A percentile compares a stretch with the other conserved stretches of the same genome.
These are phyloP conservation scores for Cutaneotrichosporon daszewskae DNA, from an alignment of 1,284 basidiomycete genomes.

Conservation along the genomic window DNA sequence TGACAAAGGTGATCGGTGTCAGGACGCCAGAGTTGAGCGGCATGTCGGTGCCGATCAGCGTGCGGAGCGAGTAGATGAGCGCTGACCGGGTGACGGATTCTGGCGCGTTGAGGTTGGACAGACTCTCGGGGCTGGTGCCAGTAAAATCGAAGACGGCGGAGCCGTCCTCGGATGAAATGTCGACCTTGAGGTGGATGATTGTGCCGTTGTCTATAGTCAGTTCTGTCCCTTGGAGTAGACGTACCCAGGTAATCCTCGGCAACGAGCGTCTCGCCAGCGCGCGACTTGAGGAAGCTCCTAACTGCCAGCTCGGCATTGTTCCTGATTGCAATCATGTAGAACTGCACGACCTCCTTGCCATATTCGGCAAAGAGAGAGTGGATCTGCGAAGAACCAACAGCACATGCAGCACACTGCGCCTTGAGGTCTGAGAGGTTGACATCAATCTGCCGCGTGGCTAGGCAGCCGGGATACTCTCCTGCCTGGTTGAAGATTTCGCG, in stretches of 20 bases:
- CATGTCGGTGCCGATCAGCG: slow-evolving; percentile 57
- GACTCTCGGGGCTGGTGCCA: slow-evolving; percentile 83
- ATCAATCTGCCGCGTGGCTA: slow-evolving; percentile 6
- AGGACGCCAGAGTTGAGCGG: slow-evolving; percentile 90
- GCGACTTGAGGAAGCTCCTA: slow-evolving; percentile 63
- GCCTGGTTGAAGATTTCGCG: slow-evolving; percentile 12
- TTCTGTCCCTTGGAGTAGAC: no score
- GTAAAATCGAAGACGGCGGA: slow-evolving; percentile 81
- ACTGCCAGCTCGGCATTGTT: slow-evolving; percentile 85
- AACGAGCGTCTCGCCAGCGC: slow-evolving; percentile 57
- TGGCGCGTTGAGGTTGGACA: slow-evolving; percentile 83
- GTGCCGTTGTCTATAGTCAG: slow-evolving; percentile 67
- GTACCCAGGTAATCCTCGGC: slow-evolving; percentile 22
- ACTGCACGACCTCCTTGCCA: slow-evolving; percentile 12
- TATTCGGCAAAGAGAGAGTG: slow-evolving; percentile 11
- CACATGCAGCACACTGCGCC: slow-evolving; percentile 19
- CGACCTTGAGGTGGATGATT: slow-evolving; percentile 72
- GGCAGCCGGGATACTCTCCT: slow-evolving; percentile 12
- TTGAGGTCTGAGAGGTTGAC: slow-evolving; percentile 20
- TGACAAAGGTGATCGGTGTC: slow-evolving; percentile 58
- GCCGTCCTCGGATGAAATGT: slow-evolving; percentile 69
- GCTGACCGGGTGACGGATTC: slow-evolving; percentile 85
- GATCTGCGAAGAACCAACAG: slow-evolving; percentile 17
- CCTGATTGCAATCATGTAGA: slow-evolving; percentile 77
- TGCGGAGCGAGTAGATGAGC: slow-evolving; percentile 70